phyloP scores from a whole-genome alignment of 169 alveolate species.

The Fabrea salina region DNA sequence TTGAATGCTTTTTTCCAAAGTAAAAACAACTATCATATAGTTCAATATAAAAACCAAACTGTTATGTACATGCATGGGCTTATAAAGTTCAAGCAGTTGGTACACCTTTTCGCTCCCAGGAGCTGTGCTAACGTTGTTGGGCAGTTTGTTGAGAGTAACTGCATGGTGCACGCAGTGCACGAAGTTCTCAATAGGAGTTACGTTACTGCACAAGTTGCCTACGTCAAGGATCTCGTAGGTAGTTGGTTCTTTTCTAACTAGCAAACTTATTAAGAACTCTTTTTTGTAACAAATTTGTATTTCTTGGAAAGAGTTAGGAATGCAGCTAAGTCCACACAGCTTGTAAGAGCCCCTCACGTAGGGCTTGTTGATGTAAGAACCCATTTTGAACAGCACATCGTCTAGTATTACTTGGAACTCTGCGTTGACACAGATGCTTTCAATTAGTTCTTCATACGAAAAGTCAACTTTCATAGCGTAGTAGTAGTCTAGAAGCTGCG shows the following conservation, averaged over 20 bases:
- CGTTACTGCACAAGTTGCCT: not conserved
- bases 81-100: conserved; percentile 20
- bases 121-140: not conserved
- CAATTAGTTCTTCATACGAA: not conserved
- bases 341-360: not conserved
- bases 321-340: not conserved
- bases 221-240: conserved; percentile 12
- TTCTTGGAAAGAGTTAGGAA: conserved; percentile 6
- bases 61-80: conserved; percentile 2
- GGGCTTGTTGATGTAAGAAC: not conserved
- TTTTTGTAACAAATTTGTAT: conserved; percentile 12
- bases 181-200: not conserved
- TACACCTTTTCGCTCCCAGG: not conserved
- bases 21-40: not conserved
- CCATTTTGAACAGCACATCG: not conserved
- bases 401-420: conserved; percentile 16
- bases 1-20: not conserved
- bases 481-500: not conserved
- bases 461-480: not conserved
- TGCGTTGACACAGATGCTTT: not conserved
- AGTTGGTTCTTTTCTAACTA: not conserved
- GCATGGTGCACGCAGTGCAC: conserved; percentile 9
- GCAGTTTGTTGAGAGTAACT: not conserved
- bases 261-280: not conserved
- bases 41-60: not conserved